Conservation (phyloP, 1,284 basidiomycete genomes). For the Irpex sp. region DNA sequence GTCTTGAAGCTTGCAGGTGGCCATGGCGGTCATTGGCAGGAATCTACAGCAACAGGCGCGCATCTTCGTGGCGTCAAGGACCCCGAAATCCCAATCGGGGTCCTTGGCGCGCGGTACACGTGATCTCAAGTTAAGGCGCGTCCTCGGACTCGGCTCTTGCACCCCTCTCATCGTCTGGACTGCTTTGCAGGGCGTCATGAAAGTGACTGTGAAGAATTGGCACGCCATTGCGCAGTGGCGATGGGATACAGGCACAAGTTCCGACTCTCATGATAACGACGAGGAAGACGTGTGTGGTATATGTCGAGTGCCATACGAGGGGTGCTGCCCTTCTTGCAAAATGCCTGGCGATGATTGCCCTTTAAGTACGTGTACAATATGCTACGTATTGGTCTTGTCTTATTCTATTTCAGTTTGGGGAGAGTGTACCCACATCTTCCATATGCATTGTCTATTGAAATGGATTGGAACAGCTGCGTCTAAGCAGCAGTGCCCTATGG, state of each 20-base stretch:
- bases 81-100: not conserved
- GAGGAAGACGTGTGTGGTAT: constrained; percentile 90
- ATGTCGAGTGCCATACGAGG: constrained; percentile 88
- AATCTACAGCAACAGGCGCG: not conserved
- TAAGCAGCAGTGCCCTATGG: constrained; percentile 94
- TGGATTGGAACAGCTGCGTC: constrained; percentile 87
- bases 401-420: constrained; percentile 73
- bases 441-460: constrained; percentile 93
- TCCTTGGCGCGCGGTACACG: not conserved
- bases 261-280: constrained; percentile 28
- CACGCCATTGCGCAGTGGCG: constrained; percentile 85
- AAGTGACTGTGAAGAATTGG: constrained; percentile 78
- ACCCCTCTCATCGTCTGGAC: not conserved
- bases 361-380: constrained; percentile 60
- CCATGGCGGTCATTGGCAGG: not conserved
- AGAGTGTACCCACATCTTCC: constrained; percentile 91
- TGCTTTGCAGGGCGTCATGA: constrained; percentile 45
- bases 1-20: not conserved
- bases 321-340: constrained; percentile 91
- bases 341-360: constrained; percentile 97
- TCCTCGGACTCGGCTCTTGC: not conserved
- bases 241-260: constrained; percentile 65
- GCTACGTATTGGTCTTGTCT: no score
- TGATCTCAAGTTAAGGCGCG: not conserved
- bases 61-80: constrained; percentile 7